Evolutionary conservation across 495 filamentous ascomycete species (phyloP), one percentile per base, ranked within the genome.

Genomic region (Friedmanniomyces endolithicus): DNA sequence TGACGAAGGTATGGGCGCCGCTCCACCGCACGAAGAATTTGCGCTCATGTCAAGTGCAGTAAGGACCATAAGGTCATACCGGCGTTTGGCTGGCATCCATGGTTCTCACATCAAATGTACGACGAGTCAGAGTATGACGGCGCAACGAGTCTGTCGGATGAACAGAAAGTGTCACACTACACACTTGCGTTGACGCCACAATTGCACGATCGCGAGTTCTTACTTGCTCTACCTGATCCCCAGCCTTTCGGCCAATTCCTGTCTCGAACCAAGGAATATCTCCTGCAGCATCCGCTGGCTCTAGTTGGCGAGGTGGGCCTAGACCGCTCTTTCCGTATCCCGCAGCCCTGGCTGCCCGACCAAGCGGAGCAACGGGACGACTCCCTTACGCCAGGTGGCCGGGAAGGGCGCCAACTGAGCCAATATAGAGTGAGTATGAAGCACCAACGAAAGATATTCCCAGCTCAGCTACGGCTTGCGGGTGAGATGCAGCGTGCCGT

Each of bases 41-140:
- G 31, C n/a, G 1, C 27, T 27, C 27, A 19, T 7, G n/a, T 19
- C 35, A 17, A 48, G 2, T 58, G 50, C 57, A 50, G 40, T 23
- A 37, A 50, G 59, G 40, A 64, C 49, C 59, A 61, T 67, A 58
- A 64, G 48, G 63, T 95, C 12, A 57, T 96, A 1, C 90, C 92
- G 0, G 83, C 82, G 27, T 98, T 95, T 71, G 92, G 92, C n/a
- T 95, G 90, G 88, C 92, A 98, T 67, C 94, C 94, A 0, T 98
- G 92, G 92, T 98, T 97, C 69, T 92, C 90, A 1, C 76, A 98
- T 65, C 85, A 94, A 58, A 78, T 95, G 52, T 79, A 80, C 59
- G 81, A 89, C 62, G 84, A 88, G 59, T 59, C 63, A 11, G 64
- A 62, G 29, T 58, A 64, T n/a, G 58, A 65, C 22, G 70, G 70